Evolutionary conservation across 2,329 filamentous ascomycete species (phyloP).

Genomic region (Ciborinia camelliae): DNA sequence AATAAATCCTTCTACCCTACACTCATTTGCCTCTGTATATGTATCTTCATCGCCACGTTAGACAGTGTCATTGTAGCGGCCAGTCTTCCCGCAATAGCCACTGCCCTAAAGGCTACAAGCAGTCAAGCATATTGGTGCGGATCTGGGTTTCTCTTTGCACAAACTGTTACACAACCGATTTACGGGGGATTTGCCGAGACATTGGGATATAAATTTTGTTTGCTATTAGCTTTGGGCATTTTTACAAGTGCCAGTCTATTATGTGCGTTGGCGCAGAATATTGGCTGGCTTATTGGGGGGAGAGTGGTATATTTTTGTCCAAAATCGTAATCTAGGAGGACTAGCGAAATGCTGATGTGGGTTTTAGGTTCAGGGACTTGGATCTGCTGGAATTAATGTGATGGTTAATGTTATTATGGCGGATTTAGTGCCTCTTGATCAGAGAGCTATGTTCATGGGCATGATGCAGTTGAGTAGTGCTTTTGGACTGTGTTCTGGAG

Average conservation of each 20-base stretch:
- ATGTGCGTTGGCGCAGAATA: conserved; percentile 23
- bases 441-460: conserved; percentile 45
- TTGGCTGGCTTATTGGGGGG: conserved; percentile 22
- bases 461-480: conserved; percentile 30
- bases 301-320: conserved; percentile 13
- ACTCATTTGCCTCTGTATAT: neutral
- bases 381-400: conserved; percentile 45
- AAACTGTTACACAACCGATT: conserved; percentile 24
- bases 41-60: conserved; percentile 4
- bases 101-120: conserved; percentile 19
- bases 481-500: conserved; percentile 21
- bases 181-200: conserved; percentile 22
- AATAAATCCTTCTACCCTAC: neutral
- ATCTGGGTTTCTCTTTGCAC: conserved; percentile 25
- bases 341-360: neutral
- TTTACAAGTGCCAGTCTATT: conserved; percentile 17
- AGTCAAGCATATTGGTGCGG: conserved; percentile 26
- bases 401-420: conserved; percentile 48
- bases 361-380: conserved; percentile 41
- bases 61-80: neutral
- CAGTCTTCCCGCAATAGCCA: conserved; percentile 24
- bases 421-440: conserved; percentile 49
- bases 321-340: neutral
- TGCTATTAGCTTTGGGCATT: conserved; percentile 21
- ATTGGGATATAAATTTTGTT: conserved; percentile 22